Conservation (phyloP, 148 eudicot species). For the Beta vulgaris region DNA sequence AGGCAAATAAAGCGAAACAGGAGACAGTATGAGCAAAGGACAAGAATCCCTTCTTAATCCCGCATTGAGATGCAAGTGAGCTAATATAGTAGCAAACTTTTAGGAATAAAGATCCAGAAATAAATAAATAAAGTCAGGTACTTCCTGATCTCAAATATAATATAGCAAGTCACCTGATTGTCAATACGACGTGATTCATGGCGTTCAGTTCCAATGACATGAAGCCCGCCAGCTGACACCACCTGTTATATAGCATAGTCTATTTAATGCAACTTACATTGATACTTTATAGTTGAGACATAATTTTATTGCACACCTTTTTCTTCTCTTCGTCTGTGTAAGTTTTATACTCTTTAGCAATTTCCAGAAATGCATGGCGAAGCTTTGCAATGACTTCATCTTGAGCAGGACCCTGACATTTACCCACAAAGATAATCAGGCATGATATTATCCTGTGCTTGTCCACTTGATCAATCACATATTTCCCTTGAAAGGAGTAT, state of each 20-base stretch:
- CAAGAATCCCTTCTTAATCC: too few species aligned
- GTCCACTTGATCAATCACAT: not conserved
- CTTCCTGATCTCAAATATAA: not conserved
- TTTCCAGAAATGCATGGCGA: slow-evolving; percentile 65
- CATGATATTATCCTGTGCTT: not conserved
- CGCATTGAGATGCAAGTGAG: too few species aligned
- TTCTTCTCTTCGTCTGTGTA: slow-evolving; percentile 75
- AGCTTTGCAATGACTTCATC: slow-evolving; percentile 88
- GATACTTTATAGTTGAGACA: slow-evolving; percentile 1
- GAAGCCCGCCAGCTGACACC: slow-evolving; percentile 92
- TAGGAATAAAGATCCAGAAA: too few species aligned
- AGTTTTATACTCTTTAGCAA: slow-evolving; percentile 70
- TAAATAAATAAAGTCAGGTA: too few species aligned
- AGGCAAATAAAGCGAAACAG: not conserved
- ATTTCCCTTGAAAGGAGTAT: not conserved
- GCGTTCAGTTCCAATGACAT: slow-evolving; percentile 97
- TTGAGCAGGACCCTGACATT: slow-evolving; percentile 77
- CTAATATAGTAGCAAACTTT: too few species aligned
- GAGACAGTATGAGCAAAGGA: too few species aligned
- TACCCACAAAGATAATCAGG: slow-evolving; percentile 7
- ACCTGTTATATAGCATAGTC: slow-evolving; percentile 51
- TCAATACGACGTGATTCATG: slow-evolving; percentile 99
- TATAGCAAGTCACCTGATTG: slow-evolving; percentile 64
- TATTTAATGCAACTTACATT: slow-evolving; percentile 6
- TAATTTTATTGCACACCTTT: slow-evolving; percentile 42